Percentiles rank a stretch among this genome's conserved stretches.
phyloP scores from a whole-genome alignment of 108 stramenopile species.

The Pseudonitzschia pungens region DNA sequence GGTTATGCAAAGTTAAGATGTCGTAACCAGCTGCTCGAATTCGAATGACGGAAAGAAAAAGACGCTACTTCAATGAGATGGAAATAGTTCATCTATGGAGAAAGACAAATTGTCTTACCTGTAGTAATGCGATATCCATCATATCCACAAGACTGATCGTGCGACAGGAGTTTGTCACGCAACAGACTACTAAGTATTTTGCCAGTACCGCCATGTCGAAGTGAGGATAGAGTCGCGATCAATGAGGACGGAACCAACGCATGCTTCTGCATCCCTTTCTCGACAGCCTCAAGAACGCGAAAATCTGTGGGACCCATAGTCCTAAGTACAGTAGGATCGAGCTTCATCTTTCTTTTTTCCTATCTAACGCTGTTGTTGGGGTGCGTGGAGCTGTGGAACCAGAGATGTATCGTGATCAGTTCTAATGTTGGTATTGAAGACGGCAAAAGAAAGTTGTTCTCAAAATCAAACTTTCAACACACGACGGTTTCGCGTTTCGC shows the following conservation, averaged over 20 bases:
- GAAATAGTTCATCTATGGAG: not conserved
- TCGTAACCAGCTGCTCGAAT: conserved; percentile 82
- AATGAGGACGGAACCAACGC: conserved; percentile 89
- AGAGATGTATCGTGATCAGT: too few species aligned
- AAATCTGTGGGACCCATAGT: conserved; percentile 88
- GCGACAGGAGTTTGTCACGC: conserved; percentile 92
- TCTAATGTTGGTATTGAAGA: too few species aligned
- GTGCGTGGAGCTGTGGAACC: too few species aligned
- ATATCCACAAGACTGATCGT: conserved; percentile 90
- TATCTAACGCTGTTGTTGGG: not conserved
- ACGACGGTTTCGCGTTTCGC: too few species aligned
- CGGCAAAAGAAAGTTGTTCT: too few species aligned
- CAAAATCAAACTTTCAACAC: too few species aligned
- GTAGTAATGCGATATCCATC: conserved; percentile 97
- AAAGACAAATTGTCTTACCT: not conserved
- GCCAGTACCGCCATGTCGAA: conserved; percentile 93
- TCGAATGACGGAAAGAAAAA: not conserved
- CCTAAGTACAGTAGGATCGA: conserved; percentile 87
- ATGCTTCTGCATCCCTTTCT: conserved; percentile 96
- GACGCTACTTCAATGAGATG: not conserved
- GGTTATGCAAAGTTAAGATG: conserved; percentile 89
- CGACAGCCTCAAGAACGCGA: conserved; percentile 95
- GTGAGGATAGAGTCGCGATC: conserved; percentile 84
- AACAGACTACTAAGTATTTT: conserved; percentile 88
- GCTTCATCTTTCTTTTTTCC: conserved; percentile 58